Evolutionary conservation across 257 asterid genomes (phyloP).

Genomic region (Plantago major): DNA sequence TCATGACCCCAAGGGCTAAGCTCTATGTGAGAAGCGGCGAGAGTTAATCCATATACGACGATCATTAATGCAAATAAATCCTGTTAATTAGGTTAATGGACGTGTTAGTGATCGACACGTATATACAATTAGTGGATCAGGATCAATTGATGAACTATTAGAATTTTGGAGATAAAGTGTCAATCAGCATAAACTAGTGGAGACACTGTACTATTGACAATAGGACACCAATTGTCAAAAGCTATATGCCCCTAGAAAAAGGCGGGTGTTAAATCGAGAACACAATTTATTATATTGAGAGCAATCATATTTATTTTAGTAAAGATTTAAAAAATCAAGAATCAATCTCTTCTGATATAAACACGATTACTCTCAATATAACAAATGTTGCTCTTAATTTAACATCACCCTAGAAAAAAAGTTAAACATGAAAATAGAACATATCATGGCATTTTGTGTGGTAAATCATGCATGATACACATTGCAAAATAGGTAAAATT

Average conservation of each 20-base stretch:
- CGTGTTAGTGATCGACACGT: slow-evolving; percentile 18
- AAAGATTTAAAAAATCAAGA: too few species aligned
- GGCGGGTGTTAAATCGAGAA: too few species aligned
- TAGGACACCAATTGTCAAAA: slow-evolving; percentile 23
- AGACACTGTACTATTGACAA: slow-evolving; percentile 17
- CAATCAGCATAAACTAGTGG: slow-evolving; percentile 32
- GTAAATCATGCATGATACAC: neutral
- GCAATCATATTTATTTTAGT: too few species aligned
- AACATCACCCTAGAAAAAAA: neutral
- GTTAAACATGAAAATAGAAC: too few species aligned
- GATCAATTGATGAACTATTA: slow-evolving; percentile 15
- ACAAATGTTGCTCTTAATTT: too few species aligned
- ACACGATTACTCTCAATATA: too few species aligned
- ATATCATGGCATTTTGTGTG: neutral
- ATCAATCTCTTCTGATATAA: too few species aligned
- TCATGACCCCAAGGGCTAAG: neutral
- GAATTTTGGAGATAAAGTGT: slow-evolving; percentile 14
- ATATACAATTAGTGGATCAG: slow-evolving; percentile 23
- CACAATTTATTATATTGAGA: too few species aligned
- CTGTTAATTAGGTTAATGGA: neutral
- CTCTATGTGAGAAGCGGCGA: slow-evolving; percentile 5
- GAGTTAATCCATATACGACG: neutral
- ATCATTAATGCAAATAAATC: slow-evolving; percentile 3
- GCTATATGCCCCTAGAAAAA: slow-evolving; percentile 2
- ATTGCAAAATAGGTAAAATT: too few species aligned